Conservation (phyloP, 768 basidiomycete genomes). For the Boletus sp. region DNA sequence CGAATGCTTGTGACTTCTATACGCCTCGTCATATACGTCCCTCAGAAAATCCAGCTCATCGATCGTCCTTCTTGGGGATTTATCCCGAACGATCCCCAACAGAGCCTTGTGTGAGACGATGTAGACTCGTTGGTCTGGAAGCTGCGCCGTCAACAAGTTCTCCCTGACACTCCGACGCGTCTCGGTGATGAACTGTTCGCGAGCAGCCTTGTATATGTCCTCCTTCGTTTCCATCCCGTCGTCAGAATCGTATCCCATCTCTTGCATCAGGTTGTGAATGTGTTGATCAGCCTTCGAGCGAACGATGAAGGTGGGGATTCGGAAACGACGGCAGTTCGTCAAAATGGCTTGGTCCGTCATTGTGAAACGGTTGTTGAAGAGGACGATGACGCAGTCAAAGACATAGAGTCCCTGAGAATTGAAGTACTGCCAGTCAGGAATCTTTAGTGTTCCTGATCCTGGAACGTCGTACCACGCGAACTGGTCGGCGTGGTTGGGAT, state of each 20-base stretch:
- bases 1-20: slow-evolving; percentile 4
- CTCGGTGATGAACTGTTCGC: slow-evolving; percentile 26
- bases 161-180: slow-evolving; percentile 24
- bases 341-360: slow-evolving; percentile 36
- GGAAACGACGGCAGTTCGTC: slow-evolving; percentile 29
- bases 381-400: slow-evolving; percentile 35
- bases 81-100: slow-evolving; percentile 23
- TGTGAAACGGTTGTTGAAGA: slow-evolving; percentile 36
- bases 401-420: slow-evolving; percentile 36
- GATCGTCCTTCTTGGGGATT: slow-evolving; percentile 20
- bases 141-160: slow-evolving; percentile 23
- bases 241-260: slow-evolving; percentile 29
- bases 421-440: slow-evolving; percentile 39
- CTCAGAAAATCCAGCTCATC: slow-evolving; percentile 29
- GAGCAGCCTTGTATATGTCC: slow-evolving; percentile 21
- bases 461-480: slow-evolving; percentile 39
- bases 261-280: slow-evolving; percentile 25
- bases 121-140: slow-evolving; percentile 30
- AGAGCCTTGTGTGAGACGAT: slow-evolving; percentile 25
- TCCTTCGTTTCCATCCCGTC: slow-evolving; percentile 14
- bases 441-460: slow-evolving; percentile 34
- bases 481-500: slow-evolving; percentile 22
- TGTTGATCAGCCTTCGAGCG: slow-evolving; percentile 37
- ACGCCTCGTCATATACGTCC: slow-evolving; percentile 20
- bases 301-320: slow-evolving; percentile 35